These are phyloP conservation scores for Ceratobasidium sp. DNA, from an alignment of 1,284 basidiomycete species.

Conservation along the genomic window DNA sequence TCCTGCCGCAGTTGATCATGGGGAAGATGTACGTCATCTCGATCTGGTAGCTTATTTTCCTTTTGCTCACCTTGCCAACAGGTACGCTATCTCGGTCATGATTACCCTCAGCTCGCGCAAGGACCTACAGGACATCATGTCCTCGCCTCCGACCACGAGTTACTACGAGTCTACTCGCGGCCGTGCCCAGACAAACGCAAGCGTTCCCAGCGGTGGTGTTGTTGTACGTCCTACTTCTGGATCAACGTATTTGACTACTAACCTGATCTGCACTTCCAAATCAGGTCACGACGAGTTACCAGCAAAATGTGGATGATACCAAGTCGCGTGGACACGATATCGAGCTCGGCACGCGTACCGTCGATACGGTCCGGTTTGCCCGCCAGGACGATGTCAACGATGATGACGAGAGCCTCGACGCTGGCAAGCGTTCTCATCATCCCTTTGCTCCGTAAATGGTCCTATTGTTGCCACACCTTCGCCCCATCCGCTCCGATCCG, in stretches of 20 bases:
- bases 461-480: not conserved
- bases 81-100: constrained; percentile 43
- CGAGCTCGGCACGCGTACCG: constrained; percentile 29
- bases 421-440: constrained; percentile 31
- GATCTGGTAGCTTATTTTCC: not conserved
- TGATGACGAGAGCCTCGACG: constrained; percentile 30
- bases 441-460: constrained; percentile 23
- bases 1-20: constrained; percentile 43
- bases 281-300: constrained; percentile 37
- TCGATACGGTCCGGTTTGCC: constrained; percentile 35
- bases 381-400: constrained; percentile 26
- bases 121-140: constrained; percentile 42
- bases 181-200: constrained; percentile 18
- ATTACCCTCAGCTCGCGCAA: constrained; percentile 41
- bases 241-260: not conserved
- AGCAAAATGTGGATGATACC: constrained; percentile 36
- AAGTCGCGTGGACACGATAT: constrained; percentile 31
- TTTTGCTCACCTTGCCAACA: not conserved
- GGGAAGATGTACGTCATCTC: constrained; percentile 41
- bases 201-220: constrained; percentile 5
- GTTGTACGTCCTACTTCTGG: constrained; percentile 17
- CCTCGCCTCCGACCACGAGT: constrained; percentile 35
- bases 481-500: not conserved
- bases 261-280: not conserved
- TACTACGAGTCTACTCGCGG: constrained; percentile 38